Conservation (phyloP, 352 stramenopile species). For the Phytophthora sp. region DNA sequence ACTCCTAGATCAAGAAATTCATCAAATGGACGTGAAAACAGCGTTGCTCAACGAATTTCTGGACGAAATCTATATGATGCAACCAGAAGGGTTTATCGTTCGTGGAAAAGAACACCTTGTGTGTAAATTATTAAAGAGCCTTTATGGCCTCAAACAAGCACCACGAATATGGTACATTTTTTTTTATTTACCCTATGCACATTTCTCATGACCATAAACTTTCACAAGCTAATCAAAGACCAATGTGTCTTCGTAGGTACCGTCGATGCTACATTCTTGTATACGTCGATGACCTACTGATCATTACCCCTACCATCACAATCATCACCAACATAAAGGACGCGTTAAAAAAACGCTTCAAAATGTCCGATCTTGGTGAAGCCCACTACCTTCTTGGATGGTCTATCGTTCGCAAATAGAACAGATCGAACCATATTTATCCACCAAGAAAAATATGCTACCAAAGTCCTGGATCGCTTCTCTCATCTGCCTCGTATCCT, state of each 20-base stretch:
- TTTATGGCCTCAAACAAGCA: constrained; percentile 15
- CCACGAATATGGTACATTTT: constrained; percentile 12
- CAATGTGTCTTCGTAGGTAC: constrained; percentile 13
- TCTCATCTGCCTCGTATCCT: constrained; percentile 6
- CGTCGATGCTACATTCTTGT: constrained; percentile 16
- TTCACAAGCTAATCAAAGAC: constrained; percentile 19
- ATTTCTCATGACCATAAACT: constrained; percentile 7
- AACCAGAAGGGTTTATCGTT: constrained; percentile 3
- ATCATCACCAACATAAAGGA: constrained; percentile 9
- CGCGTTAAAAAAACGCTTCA: constrained; percentile 19
- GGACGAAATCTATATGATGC: constrained; percentile 10
- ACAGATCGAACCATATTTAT: constrained; percentile 15
- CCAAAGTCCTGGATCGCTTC: constrained; percentile 26
- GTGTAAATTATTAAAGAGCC: constrained; percentile 2
- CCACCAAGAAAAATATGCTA: constrained; percentile 23
- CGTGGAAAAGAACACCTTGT: constrained; percentile 1
- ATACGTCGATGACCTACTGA: constrained; percentile 22
- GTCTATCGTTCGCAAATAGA: constrained; percentile 16
- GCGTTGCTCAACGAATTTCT: constrained; percentile 12
- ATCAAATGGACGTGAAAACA: constrained; percentile 27
- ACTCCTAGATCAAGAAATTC: constrained; percentile 10
- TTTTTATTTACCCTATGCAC: constrained; percentile 9
- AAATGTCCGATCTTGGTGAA: constrained; percentile 19
- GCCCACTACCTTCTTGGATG: constrained; percentile 12
- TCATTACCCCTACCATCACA: constrained; percentile 8